These are phyloP conservation scores for Kodamaea sp. DNA, from an alignment of 1,139 yeast genomes.

Conservation along the genomic window DNA sequence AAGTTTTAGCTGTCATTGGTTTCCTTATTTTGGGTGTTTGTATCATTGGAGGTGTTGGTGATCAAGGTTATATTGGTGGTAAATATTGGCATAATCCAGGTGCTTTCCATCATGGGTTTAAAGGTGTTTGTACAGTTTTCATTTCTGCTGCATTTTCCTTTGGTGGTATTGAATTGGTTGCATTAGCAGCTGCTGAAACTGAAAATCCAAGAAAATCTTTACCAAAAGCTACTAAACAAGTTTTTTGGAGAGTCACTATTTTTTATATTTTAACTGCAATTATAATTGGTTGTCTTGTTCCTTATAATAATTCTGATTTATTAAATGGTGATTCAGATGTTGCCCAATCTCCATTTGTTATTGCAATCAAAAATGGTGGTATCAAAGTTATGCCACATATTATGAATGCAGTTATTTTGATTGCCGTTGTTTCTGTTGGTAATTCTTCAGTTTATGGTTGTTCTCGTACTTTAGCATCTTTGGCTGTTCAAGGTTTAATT, in stretches of 20 bases:
- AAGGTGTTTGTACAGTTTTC: conserved; percentile 22
- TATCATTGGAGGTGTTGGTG: conserved; percentile 28
- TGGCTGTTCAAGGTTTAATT: conserved; percentile 49
- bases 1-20: conserved; percentile 23
- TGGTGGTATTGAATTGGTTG: conserved; percentile 23
- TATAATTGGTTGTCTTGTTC: conserved; percentile 47
- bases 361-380: conserved; percentile 38
- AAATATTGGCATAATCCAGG: conserved; percentile 24
- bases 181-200: conserved; percentile 24
- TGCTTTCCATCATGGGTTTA: conserved; percentile 21
- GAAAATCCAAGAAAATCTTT: conserved; percentile 20
- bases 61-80: conserved; percentile 22
- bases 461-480: conserved; percentile 51
- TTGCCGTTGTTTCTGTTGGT: conserved; percentile 52
- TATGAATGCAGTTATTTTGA: conserved; percentile 51
- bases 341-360: conserved; percentile 41
- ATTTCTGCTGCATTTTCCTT: conserved; percentile 23
- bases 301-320: conserved; percentile 33
- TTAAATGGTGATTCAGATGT: conserved; percentile 33
- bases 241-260: conserved; percentile 21
- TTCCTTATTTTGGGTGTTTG: conserved; percentile 24
- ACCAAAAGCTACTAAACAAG: conserved; percentile 23
- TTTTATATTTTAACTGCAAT: conserved; percentile 37
- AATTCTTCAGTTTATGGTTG: conserved; percentile 56
- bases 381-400: conserved; percentile 44